Percentiles rank a stretch among this genome's conserved stretches.
Evolutionary conservation across 106 monocot species (phyloP).

Genomic region (Dendrobium nobile): DNA sequence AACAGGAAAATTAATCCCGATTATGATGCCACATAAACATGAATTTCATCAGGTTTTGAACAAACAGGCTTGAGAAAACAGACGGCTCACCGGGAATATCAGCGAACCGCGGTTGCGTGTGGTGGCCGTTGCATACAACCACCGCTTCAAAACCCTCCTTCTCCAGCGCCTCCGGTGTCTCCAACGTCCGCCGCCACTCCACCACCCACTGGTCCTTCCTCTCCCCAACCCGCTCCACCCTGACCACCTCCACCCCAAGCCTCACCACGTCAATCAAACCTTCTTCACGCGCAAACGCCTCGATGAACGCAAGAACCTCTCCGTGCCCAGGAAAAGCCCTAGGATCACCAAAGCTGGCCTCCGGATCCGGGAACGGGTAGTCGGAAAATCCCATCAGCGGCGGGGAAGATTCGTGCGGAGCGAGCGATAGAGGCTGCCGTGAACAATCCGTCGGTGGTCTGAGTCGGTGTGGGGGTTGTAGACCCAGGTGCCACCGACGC

Average conservation of each 20-base stretch:
- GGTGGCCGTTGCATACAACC: conserved; percentile 45
- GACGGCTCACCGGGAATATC: conserved; percentile 27
- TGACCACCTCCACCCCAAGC: conserved; percentile 28
- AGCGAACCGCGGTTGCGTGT: conserved; percentile 21
- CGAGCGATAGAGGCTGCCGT: conserved; percentile 47
- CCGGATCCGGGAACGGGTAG: conserved; percentile 23
- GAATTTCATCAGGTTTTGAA: too few relatives aligned
- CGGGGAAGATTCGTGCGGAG: conserved; percentile 53
- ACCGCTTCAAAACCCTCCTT: conserved; percentile 48
- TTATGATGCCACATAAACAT: too few relatives aligned
- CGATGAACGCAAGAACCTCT: conserved; percentile 35
- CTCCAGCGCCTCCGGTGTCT: conserved; percentile 1
- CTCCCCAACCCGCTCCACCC: conserved; percentile 10
- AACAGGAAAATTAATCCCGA: too few relatives aligned
- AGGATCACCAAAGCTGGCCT: conserved; percentile 23
- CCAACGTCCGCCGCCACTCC: conserved; percentile 6
- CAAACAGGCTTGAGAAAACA: neutral
- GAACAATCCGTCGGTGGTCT: conserved; percentile 49
- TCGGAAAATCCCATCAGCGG: conserved; percentile 44
- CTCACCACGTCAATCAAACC: conserved; percentile 23
- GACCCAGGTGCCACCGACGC: conserved; percentile 44
- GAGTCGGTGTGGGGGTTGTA: conserved; percentile 35
- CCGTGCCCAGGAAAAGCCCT: conserved; percentile 37
- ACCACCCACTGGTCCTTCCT: conserved; percentile 29
- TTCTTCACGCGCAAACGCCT: conserved; percentile 26